phyloP scores from a whole-genome alignment of 495 filamentous ascomycete species.

The Penicillium turbatum region DNA sequence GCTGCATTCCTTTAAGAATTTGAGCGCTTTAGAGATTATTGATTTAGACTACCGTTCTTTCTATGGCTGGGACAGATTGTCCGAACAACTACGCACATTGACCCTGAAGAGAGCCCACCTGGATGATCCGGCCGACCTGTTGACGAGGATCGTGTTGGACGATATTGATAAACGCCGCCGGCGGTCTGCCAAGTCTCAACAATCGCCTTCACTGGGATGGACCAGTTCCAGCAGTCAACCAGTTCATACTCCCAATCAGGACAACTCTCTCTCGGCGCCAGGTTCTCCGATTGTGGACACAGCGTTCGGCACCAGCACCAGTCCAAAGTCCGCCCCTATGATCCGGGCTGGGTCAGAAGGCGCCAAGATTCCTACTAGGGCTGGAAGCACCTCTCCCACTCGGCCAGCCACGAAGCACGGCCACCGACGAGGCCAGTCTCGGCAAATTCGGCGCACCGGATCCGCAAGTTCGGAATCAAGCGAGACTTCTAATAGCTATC shows the following conservation, averaged over 20 bases:
- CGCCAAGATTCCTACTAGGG: constrained; percentile 49
- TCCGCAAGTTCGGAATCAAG: constrained; percentile 93
- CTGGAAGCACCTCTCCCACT: constrained; percentile 71
- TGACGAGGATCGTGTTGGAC: constrained; percentile 90
- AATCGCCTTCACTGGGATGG: constrained; percentile 68
- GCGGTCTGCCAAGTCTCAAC: constrained; percentile 78
- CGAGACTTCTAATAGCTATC: constrained; percentile 61
- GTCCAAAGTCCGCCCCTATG: constrained; percentile 46
- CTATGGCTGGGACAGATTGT: constrained; percentile 90
- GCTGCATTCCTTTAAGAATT: constrained; percentile 90
- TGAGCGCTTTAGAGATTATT: constrained; percentile 86
- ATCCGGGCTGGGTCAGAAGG: constrained; percentile 49
- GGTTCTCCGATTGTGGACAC: constrained; percentile 58
- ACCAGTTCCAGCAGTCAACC: constrained; percentile 42
- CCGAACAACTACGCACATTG: constrained; percentile 85
- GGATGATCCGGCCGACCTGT: constrained; percentile 83
- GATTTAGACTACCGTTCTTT: constrained; percentile 96
- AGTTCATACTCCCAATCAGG: constrained; percentile 54
- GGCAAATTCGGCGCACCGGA: constrained; percentile 63
- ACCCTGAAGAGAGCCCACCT: constrained; percentile 83
- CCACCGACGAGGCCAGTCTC: constrained; percentile 47
- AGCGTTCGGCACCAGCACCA: constrained; percentile 41
- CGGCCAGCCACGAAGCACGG: constrained; percentile 69
- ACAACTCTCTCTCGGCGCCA: constrained; percentile 52
- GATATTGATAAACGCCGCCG: constrained; percentile 89